Percentiles rank a stretch among this genome's conserved stretches.
Conservation (phyloP, 2,329 filamentous ascomycete genomes). For the Calonectria ilicicola region DNA sequence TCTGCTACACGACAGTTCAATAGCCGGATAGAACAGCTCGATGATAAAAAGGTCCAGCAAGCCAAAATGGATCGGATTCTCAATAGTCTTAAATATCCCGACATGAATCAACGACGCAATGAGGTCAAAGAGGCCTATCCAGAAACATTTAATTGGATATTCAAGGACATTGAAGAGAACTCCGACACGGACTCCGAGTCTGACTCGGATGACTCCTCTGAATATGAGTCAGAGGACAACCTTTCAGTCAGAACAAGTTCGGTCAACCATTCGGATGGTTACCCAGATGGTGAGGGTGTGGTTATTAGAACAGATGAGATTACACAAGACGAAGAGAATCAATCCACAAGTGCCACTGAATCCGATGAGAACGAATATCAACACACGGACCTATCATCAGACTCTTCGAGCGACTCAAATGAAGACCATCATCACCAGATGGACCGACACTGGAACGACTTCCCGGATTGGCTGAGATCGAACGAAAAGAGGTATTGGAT, state of each 20-base stretch:
- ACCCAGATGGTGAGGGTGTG: too few species aligned
- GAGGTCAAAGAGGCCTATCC: background rate
- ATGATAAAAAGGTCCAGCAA: background rate
- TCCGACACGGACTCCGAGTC: background rate
- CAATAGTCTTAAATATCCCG: background rate
- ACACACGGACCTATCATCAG: background rate
- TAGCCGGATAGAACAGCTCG: background rate
- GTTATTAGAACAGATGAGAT: too few species aligned
- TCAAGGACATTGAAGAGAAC: background rate
- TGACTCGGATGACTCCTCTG: background rate
- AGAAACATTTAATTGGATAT: conserved; percentile 3
- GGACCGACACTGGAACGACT: conserved; percentile 5
- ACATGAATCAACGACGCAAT: background rate
- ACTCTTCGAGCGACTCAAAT: background rate
- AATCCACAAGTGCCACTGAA: too few species aligned
- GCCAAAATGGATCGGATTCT: background rate
- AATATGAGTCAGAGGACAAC: too few species aligned
- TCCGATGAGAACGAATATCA: too few species aligned
- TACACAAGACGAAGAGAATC: too few species aligned
- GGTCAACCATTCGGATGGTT: too few species aligned
- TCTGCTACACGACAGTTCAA: background rate
- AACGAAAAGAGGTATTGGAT: conserved; percentile 42
- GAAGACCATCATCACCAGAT: background rate
- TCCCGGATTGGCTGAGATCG: conserved; percentile 28
- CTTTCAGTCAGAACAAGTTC: too few species aligned